Percentiles rank a stretch among this genome's conserved stretches.
Evolutionary conservation across 352 stramenopile species (phyloP).

Genomic region (Phytopythium boreale): DNA sequence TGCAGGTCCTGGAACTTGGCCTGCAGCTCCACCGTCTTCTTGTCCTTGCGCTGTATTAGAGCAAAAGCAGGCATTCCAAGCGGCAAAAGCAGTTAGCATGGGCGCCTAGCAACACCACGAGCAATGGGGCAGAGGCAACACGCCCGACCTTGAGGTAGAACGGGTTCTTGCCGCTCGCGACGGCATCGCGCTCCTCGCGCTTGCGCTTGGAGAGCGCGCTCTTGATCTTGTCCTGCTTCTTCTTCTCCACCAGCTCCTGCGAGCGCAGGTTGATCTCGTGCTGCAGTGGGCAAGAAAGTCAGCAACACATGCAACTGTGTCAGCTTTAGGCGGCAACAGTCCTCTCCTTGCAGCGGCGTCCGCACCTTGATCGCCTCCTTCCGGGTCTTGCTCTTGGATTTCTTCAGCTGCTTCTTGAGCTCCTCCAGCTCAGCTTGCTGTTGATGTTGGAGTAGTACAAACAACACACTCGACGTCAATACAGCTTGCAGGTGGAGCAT

Average conservation of each 20-base stretch:
- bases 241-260: slow-evolving; percentile 70
- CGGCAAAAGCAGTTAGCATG: neutral
- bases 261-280: slow-evolving; percentile 66
- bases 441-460: neutral
- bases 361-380: slow-evolving; percentile 82
- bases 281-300: slow-evolving; percentile 13
- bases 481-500: too few relatives aligned
- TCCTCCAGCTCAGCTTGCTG: slow-evolving; percentile 80
- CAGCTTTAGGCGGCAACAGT: neutral
- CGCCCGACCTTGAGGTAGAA: slow-evolving; percentile 86
- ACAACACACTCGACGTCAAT: neutral
- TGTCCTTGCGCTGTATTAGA: slow-evolving; percentile 77
- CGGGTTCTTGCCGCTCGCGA: slow-evolving; percentile 87
- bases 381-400: slow-evolving; percentile 56
- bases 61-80: neutral
- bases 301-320: neutral
- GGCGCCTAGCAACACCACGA: neutral
- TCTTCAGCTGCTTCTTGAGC: slow-evolving; percentile 78
- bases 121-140: neutral
- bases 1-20: slow-evolving; percentile 90
- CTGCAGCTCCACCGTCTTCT: slow-evolving; percentile 89
- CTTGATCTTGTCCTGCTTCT: slow-evolving; percentile 74
- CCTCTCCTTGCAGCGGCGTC: neutral
- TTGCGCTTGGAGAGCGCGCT: slow-evolving; percentile 76
- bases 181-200: slow-evolving; percentile 82